Conservation (phyloP, 345 rosid genomes). For the Eutrema yunnanense region DNA sequence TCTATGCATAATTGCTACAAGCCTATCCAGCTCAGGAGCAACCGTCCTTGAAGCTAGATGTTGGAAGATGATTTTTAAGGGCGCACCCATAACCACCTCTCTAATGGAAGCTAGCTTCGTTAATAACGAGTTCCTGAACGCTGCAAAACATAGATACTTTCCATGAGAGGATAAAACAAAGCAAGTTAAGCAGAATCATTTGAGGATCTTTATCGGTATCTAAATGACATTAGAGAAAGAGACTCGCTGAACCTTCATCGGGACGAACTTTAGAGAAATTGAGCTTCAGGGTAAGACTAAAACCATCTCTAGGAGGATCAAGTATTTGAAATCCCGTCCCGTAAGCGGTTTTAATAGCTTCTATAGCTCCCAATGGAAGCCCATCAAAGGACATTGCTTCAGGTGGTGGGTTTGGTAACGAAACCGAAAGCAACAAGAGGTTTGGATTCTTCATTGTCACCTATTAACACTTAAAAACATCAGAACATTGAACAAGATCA, state of each 20-base stretch:
- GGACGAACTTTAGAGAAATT: constrained; percentile 81
- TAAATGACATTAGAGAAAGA: constrained; percentile 28
- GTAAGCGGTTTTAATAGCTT: constrained; percentile 83
- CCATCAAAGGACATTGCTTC: constrained; percentile 75
- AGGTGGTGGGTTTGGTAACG: constrained; percentile 83
- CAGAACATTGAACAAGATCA: constrained; percentile 3
- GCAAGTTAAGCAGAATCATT: neutral
- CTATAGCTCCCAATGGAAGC: constrained; percentile 90
- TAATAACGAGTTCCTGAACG: constrained; percentile 45
- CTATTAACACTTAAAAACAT: constrained; percentile 30
- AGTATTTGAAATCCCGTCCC: constrained; percentile 80
- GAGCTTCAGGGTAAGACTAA: constrained; percentile 83
- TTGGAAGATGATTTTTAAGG: constrained; percentile 62
- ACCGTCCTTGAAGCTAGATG: constrained; percentile 70
- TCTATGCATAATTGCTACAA: constrained; percentile 86
- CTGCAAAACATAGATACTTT: constrained; percentile 37
- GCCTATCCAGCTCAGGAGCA: constrained; percentile 47
- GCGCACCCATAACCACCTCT: constrained; percentile 90
- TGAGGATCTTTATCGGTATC: neutral
- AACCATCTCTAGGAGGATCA: constrained; percentile 98
- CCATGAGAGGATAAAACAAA: neutral
- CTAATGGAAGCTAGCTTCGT: constrained; percentile 83
- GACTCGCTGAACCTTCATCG: constrained; percentile 72
- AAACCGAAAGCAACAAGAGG: constrained; percentile 62
- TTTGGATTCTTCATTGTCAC: constrained; percentile 86